Evolutionary conservation across 1,284 basidiomycete species (phyloP).

Genomic region (Malassezia psittaci): DNA sequence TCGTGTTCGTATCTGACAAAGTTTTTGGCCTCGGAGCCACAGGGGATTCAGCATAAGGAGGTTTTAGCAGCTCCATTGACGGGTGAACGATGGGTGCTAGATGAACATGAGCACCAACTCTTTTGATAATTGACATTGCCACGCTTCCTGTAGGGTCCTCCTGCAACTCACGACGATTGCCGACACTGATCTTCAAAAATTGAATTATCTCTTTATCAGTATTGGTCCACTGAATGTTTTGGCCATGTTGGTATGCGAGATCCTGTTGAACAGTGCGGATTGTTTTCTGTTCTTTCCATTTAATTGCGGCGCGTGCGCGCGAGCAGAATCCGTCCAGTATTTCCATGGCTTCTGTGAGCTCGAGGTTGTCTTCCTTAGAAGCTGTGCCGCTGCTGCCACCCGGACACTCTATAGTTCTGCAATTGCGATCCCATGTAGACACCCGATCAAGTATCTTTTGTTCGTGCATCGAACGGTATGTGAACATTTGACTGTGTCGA

Average conservation of each 20-base stretch:
- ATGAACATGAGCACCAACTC: conserved; percentile 48
- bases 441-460: conserved; percentile 57
- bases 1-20: conserved; percentile 11
- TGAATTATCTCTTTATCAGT: conserved; percentile 60
- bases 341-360: background rate
- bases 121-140: conserved; percentile 58
- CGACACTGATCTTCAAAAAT: conserved; percentile 60
- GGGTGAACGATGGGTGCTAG: conserved; percentile 16
- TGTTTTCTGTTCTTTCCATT: conserved; percentile 9
- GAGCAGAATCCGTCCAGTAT: conserved; percentile 41
- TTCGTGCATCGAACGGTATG: conserved; percentile 60
- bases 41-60: background rate
- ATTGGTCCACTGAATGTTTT: conserved; percentile 51
- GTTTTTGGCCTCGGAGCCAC: background rate
- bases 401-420: background rate
- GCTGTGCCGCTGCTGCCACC: background rate
- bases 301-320: conserved; percentile 28
- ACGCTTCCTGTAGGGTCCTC: conserved; percentile 56
- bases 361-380: background rate
- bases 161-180: conserved; percentile 58
- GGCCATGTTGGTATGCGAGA: conserved; percentile 38
- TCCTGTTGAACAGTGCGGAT: conserved; percentile 25
- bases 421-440: conserved; percentile 52
- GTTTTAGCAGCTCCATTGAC: background rate
- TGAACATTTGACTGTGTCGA: conserved; percentile 57